Evolutionary conservation across 805 yeast species (phyloP).

Genomic region (Wickerhamiella occidentalis): DNA sequence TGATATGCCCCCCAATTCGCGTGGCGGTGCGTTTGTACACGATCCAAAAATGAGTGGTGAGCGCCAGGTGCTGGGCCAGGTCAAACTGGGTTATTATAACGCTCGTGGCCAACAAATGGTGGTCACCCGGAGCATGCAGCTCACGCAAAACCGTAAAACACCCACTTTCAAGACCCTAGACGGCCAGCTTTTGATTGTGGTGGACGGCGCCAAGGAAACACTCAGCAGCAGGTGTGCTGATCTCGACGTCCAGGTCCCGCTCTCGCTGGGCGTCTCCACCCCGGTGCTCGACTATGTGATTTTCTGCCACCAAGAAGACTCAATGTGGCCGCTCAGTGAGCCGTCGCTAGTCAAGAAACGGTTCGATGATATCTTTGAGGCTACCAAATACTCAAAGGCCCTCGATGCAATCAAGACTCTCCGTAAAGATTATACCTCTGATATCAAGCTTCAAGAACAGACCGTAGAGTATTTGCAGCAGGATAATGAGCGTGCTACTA

Average conservation of each 20-base stretch:
- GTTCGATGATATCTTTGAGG: constrained; percentile 94
- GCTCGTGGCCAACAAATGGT: constrained; percentile 69
- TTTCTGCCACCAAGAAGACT: constrained; percentile 96
- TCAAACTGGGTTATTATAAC: constrained; percentile 71
- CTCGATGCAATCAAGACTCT: constrained; percentile 64
- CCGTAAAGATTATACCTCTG: constrained; percentile 64
- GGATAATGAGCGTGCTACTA: constrained; percentile 62
- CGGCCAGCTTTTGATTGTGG: constrained; percentile 63
- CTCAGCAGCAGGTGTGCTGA: constrained; percentile 66
- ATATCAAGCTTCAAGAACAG: constrained; percentile 63
- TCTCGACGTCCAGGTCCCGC: constrained; percentile 69
- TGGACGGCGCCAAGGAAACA: constrained; percentile 53
- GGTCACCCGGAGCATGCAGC: constrained; percentile 72
- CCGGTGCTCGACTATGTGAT: constrained; percentile 85
- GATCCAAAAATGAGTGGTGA: constrained; percentile 68
- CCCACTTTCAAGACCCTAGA: constrained; percentile 83
- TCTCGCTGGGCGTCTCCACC: constrained; percentile 72
- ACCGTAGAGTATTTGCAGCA: constrained; percentile 62
- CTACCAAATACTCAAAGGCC: constrained; percentile 83
- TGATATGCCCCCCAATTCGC: constrained; percentile 86
- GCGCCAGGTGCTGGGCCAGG: constrained; percentile 74
- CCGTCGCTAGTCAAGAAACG: constrained; percentile 79
- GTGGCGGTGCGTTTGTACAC: constrained; percentile 91
- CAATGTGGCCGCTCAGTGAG: constrained; percentile 86
- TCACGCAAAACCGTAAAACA: constrained; percentile 47